These are phyloP conservation scores for Helianthus annuus DNA, from an alignment of 129 eudicot species.

Conservation along the genomic window HanXRQr2.0-SUNRISE NC_035437.2:6038026-6038525, in stretches of 20 bases:
- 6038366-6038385: slow-evolving; percentile 74
- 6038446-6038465: slow-evolving; percentile 23
- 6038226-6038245: background rate
- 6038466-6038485: background rate
- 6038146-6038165: background rate
- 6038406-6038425: slow-evolving; percentile 60
- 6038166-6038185: background rate
- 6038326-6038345: background rate
- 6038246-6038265: slow-evolving; percentile 6
- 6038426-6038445: slow-evolving; percentile 95
- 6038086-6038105: background rate
- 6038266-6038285: background rate
- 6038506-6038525: too few relatives aligned
- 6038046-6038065: slow-evolving; percentile 8
- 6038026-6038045: slow-evolving; percentile 6
- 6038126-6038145: background rate
- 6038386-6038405: slow-evolving; percentile 94
- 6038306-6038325: slow-evolving; percentile 17
- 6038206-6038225: background rate
- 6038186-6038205: background rate
- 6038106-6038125: background rate
- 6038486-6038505: too few relatives aligned
- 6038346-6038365: slow-evolving; percentile 50
- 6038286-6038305: slow-evolving; percentile 18
- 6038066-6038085: background rate